Evolutionary conservation across 2,329 filamentous ascomycete genomes (phyloP).

Genomic region (Arthrocladium fulminans): DNA sequence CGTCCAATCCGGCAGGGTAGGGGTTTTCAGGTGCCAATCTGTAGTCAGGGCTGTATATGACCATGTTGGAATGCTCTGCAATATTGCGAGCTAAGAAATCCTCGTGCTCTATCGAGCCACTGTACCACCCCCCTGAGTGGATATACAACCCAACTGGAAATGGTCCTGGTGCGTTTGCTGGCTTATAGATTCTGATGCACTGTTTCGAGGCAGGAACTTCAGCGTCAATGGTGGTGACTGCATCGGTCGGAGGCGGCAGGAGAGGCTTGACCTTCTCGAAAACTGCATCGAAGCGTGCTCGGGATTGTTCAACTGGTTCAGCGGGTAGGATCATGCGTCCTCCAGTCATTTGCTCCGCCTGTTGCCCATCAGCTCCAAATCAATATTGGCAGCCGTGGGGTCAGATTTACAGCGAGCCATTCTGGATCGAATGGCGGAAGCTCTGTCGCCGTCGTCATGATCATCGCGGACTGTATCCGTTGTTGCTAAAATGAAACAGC

Average conservation of each 20-base stretch:
- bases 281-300: constrained; percentile 2
- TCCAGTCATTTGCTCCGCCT: constrained; percentile 8
- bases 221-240: constrained; percentile 1
- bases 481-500: no score
- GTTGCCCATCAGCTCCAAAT: neutral
- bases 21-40: constrained; percentile 28
- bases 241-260: constrained; percentile 7
- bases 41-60: constrained; percentile 30
- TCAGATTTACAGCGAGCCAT: constrained; percentile 6
- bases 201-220: constrained; percentile 1
- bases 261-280: constrained; percentile 1
- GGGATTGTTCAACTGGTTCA: constrained; percentile 3
- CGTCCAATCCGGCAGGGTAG: constrained; percentile 29
- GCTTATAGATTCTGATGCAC: constrained; percentile 6
- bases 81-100: constrained; percentile 30
- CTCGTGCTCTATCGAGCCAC: constrained; percentile 33
- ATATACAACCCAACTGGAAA: constrained; percentile 30
- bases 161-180: constrained; percentile 14
- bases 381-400: neutral
- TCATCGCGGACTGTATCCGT: constrained; percentile 48
- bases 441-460: neutral
- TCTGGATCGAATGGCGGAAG: constrained; percentile 7
- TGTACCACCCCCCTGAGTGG: constrained; percentile 33
- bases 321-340: constrained; percentile 2
- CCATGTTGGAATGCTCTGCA: constrained; percentile 23